A percentile compares a stretch with the other conserved stretches of the same genome.
phyloP scores from a whole-genome alignment of 805 yeast genomes.

The Candida chauliodis region DNA sequence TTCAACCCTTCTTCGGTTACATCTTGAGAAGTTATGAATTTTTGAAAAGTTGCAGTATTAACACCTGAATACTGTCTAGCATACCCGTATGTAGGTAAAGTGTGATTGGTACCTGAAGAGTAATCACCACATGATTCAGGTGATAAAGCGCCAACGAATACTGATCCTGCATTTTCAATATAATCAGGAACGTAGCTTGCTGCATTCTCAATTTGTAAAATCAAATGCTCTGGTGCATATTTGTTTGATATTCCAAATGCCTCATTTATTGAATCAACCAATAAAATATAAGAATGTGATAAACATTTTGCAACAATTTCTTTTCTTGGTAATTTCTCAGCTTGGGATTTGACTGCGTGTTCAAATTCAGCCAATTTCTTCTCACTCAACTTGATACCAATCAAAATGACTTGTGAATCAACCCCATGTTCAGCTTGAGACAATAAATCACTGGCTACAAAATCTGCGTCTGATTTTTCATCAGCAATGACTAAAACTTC shows the following conservation, averaged over 20 bases:
- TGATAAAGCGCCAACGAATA: slow-evolving; percentile 92
- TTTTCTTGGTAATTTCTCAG: slow-evolving; percentile 79
- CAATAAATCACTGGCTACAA: slow-evolving; percentile 92
- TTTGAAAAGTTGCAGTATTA: slow-evolving; percentile 92
- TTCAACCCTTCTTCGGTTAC: slow-evolving; percentile 80
- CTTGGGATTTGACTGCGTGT: slow-evolving; percentile 81
- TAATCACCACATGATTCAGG: slow-evolving; percentile 99
- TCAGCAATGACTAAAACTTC: slow-evolving; percentile 97
- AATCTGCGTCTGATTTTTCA: slow-evolving; percentile 81
- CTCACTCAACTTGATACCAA: slow-evolving; percentile 70
- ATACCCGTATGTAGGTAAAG: slow-evolving; percentile 97
- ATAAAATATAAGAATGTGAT: slow-evolving; percentile 80
- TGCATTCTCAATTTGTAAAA: slow-evolving; percentile 84
- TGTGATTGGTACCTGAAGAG: slow-evolving; percentile 97
- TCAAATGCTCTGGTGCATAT: slow-evolving; percentile 98
- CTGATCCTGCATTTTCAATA: slow-evolving; percentile 92
- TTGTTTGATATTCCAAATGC: slow-evolving; percentile 85
- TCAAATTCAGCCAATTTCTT: slow-evolving; percentile 67
- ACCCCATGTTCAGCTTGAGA: slow-evolving; percentile 99
- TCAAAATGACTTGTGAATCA: slow-evolving; percentile 92
- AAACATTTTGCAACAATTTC: slow-evolving; percentile 91
- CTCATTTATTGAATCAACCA: slow-evolving; percentile 65
- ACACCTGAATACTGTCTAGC: slow-evolving; percentile 98
- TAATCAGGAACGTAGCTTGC: slow-evolving; percentile 58
- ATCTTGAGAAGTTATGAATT: slow-evolving; percentile 91